These are phyloP conservation scores for Kazachstania sp. DNA, from an alignment of 1,139 yeast genomes.

Conservation along the genomic window DNA sequence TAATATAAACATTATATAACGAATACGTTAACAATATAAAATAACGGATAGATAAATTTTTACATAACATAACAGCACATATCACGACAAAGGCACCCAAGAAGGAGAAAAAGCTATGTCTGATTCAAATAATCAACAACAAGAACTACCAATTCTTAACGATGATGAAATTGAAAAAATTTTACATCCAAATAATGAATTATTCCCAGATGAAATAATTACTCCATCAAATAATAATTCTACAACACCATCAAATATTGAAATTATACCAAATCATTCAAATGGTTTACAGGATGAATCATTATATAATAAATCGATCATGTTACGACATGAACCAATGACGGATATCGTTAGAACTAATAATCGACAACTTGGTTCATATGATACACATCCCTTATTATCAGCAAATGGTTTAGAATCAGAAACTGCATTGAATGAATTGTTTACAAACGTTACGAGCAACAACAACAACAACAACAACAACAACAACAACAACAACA, in stretches of 20 bases:
- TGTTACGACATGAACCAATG: not conserved
- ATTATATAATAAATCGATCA: conserved; percentile 1
- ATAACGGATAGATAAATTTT: no score
- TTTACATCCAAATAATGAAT: conserved; percentile 13
- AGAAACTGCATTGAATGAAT: not conserved
- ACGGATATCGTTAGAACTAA: not conserved
- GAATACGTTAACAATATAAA: no score
- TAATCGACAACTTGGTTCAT: not conserved
- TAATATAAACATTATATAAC: no score
- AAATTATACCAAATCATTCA: not conserved
- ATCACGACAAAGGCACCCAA: not conserved
- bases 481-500: no score
- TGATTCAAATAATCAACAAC: conserved; percentile 1
- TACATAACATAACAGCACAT: no score
- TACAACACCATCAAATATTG: not conserved
- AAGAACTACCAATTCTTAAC: conserved; percentile 12
- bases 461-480: no score
- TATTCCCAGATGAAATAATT: conserved; percentile 11
- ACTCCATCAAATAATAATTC: conserved; percentile 2
- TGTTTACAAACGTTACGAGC: not conserved
- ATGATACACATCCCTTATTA: not conserved
- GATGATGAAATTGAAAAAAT: conserved; percentile 23
- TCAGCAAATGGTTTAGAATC: not conserved
- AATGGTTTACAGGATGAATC: not conserved
- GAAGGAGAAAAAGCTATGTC: not conserved